phyloP scores from a whole-genome alignment of 139 green algal genomes.

The Chlorella vulgaris region DNA sequence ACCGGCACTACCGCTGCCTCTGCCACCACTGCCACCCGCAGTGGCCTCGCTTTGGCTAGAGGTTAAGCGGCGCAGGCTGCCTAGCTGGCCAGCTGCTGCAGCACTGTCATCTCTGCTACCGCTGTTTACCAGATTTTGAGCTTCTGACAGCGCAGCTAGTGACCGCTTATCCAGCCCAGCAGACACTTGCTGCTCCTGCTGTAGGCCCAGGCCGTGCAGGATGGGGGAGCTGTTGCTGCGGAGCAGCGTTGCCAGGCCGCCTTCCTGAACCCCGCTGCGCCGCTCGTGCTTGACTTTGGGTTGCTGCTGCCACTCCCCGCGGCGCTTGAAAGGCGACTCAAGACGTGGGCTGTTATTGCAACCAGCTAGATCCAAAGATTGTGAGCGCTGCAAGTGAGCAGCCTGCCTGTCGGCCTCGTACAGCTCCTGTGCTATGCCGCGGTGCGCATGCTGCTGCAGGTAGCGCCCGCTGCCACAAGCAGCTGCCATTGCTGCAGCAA shows the following conservation, averaged over 20 bases:
- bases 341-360: not conserved
- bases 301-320: not conserved
- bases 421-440: too few species aligned
- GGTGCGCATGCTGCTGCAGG: too few species aligned
- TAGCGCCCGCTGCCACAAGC: not conserved
- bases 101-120: not conserved
- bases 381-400: not conserved
- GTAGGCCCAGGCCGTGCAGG: not conserved
- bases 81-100: not conserved
- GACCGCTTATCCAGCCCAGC: not conserved
- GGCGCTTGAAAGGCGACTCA: constrained; percentile 1
- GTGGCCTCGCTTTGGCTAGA: constrained; percentile 35
- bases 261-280: not conserved
- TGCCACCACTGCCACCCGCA: not conserved
- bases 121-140: too few species aligned
- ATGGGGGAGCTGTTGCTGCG: constrained; percentile 23
- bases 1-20: not conserved
- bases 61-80: constrained; percentile 13
- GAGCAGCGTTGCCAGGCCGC: not conserved
- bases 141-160: too few species aligned
- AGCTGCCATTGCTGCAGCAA: not conserved
- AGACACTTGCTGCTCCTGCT: constrained; percentile 18
- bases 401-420: too few species aligned
- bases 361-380: not conserved
- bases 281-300: not conserved